Evolutionary conservation across 2,329 filamentous ascomycete species (phyloP).

Genomic region (Chalaropsis ovoidea): DNA sequence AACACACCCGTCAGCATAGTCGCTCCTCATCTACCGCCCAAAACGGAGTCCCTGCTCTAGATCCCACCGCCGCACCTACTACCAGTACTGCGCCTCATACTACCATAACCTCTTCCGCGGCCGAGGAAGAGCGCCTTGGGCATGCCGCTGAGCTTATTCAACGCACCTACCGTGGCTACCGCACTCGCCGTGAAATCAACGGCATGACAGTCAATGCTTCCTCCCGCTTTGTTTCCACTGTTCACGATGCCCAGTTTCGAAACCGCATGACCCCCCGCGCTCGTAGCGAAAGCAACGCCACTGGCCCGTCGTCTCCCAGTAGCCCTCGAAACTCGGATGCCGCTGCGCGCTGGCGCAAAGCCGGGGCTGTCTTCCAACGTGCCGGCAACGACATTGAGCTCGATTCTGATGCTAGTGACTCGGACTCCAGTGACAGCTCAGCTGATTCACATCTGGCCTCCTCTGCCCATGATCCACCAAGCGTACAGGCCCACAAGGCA

Average conservation of each 20-base stretch:
- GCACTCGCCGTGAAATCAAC: conserved; percentile 57
- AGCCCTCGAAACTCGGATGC: conserved; percentile 27
- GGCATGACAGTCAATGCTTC: conserved; percentile 60
- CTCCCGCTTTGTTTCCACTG: conserved; percentile 60
- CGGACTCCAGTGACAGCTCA: conserved; percentile 29
- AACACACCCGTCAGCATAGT: conserved; percentile 37
- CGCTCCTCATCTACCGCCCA: conserved; percentile 12
- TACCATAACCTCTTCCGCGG: conserved; percentile 24
- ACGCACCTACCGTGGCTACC: conserved; percentile 68
- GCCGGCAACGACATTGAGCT: conserved; percentile 56
- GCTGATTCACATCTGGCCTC: conserved; percentile 29
- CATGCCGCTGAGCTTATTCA: conserved; percentile 51
- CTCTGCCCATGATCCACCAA: conserved; percentile 28
- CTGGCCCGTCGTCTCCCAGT: conserved; percentile 22
- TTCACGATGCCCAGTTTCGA: conserved; percentile 48
- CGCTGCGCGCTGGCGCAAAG: conserved; percentile 62
- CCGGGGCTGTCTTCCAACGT: conserved; percentile 56
- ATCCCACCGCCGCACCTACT: not conserved
- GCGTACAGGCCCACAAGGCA: conserved; percentile 33
- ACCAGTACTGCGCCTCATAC: not conserved
- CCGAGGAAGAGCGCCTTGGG: conserved; percentile 26
- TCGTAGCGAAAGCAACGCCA: conserved; percentile 28
- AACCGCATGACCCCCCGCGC: conserved; percentile 39
- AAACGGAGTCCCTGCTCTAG: not conserved
- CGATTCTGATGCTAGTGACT: conserved; percentile 35